Evolutionary conservation across 129 eudicot genomes (phyloP).

Genomic region (Saposhnikovia divaricata): DNA sequence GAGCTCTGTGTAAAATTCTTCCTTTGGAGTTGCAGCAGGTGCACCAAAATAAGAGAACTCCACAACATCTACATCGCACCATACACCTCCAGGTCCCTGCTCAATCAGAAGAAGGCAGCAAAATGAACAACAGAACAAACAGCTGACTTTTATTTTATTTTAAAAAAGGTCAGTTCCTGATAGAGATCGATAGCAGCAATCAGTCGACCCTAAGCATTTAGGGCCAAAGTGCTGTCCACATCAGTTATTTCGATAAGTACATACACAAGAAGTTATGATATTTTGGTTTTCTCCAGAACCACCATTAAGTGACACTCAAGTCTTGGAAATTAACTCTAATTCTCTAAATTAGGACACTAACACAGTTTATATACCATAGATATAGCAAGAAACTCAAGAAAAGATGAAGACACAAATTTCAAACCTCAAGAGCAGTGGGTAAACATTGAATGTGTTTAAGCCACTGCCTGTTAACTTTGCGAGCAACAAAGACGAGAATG

Average conservation of each 20-base stretch:
- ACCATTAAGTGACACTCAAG: not conserved
- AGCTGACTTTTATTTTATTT: not conserved
- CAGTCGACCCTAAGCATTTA: not conserved
- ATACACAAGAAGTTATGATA: not conserved
- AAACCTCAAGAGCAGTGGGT: slow-evolving; percentile 80
- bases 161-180: not conserved
- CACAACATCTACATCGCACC: slow-evolving; percentile 89
- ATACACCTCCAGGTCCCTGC: slow-evolving; percentile 89
- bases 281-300: not conserved
- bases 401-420: slow-evolving; percentile 12
- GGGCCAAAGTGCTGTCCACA: not conserved
- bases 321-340: not conserved
- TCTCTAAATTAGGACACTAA: not conserved
- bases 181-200: not conserved
- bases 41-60: slow-evolving; percentile 77
- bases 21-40: slow-evolving; percentile 80
- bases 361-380: not conserved
- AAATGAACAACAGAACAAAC: not conserved
- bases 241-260: not conserved
- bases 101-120: slow-evolving; percentile 3
- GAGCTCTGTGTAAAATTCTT: slow-evolving; percentile 61
- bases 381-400: slow-evolving; percentile 7
- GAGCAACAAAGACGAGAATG: slow-evolving; percentile 81
- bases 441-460: slow-evolving; percentile 52
- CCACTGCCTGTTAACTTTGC: slow-evolving; percentile 74